Evolutionary conservation across 2,329 filamentous ascomycete genomes (phyloP), one percentile per base, ranked within the genome.

Genomic region (Xylaria sp.): DNA sequence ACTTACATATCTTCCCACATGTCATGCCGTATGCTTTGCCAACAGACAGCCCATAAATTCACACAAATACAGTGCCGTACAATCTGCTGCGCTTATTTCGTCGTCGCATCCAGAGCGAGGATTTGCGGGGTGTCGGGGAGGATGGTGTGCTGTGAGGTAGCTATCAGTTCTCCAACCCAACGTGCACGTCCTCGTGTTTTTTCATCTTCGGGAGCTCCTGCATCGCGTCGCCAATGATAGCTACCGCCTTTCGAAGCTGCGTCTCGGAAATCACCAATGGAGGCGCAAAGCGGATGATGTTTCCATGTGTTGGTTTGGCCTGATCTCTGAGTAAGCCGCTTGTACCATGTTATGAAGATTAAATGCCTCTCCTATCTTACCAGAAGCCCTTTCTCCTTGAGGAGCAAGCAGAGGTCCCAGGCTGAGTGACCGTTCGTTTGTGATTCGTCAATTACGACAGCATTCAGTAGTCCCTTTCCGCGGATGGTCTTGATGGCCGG

Each of bases 301-400:
- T 97, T 69, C 96, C 88, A 74, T 99, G 94, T 6, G 94, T 99
- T 24, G 94, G 94, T 83, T 99, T 99, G 67, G 94, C 94, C 91
- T 96, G 71, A 69, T 55, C 24, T 57, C 26, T 34, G 52, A 51
- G 67, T 71, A 62, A 71, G 67, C 62, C 57, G 42, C 41, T 50
- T 57, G 48, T 49, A 54, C 44, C 43, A 50, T 51, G 49, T 52
- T 49, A 48, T 41, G 47, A 48, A 39, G 54, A 52, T 37, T 52
- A 29, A 45, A 52, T 37, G 11, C 42, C 42, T 34, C 20, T 44
- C 26, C 52, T 20, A 57, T 78, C 87, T 76, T 81, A 95, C 91
- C 82, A 99, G 73, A 52, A 99, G 78, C 54, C 94, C 94, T 82
- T 97, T 97, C 74, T 88, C 85, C 81, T 97, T 97, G 78, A 97